Percentiles rank a stretch among this genome's conserved stretches.
Evolutionary conservation across 2,329 filamentous ascomycete genomes (phyloP).

Genomic region (Fusarium tanahbumbuense): DNA sequence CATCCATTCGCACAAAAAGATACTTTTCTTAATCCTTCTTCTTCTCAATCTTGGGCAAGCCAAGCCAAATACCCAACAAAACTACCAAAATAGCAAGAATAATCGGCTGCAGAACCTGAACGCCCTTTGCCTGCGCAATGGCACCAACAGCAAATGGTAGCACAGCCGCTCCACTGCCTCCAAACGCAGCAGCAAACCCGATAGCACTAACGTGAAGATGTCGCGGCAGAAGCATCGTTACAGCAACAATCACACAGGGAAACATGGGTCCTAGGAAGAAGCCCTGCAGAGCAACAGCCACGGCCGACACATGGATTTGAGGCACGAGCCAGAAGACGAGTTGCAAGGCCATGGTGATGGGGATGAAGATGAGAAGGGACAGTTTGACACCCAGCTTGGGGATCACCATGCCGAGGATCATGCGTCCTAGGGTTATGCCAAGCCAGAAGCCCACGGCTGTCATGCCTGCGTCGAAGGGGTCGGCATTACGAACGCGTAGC

Average conservation of each 20-base stretch:
- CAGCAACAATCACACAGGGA: constrained; percentile 75
- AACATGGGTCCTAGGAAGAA: constrained; percentile 86
- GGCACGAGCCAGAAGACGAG: constrained; percentile 86
- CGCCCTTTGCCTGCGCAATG: constrained; percentile 68
- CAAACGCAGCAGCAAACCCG: constrained; percentile 81
- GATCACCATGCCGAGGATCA: constrained; percentile 21
- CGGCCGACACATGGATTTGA: constrained; percentile 77
- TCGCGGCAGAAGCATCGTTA: constrained; percentile 75
- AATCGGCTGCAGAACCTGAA: constrained; percentile 67
- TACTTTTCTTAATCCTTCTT: constrained; percentile 49
- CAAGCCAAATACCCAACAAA: constrained; percentile 59
- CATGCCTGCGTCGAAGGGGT: constrained; percentile 76
- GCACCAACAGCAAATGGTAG: constrained; percentile 74
- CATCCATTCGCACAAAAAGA: too few species aligned
- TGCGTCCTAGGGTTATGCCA: constrained; percentile 77
- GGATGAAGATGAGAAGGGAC: constrained; percentile 70
- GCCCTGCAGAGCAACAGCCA: constrained; percentile 77
- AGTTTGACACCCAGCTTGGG: constrained; percentile 76
- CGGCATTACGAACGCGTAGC: constrained; percentile 76
- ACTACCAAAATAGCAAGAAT: constrained; percentile 62
- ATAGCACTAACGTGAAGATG: constrained; percentile 80
- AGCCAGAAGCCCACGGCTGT: constrained; percentile 84
- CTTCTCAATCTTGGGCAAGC: constrained; percentile 56
- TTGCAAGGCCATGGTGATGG: constrained; percentile 71
- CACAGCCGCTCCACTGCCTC: constrained; percentile 75